Base-by-base conservation (phyloP, 805 yeast species). In the Tetrapisispora phaffii region DNA sequence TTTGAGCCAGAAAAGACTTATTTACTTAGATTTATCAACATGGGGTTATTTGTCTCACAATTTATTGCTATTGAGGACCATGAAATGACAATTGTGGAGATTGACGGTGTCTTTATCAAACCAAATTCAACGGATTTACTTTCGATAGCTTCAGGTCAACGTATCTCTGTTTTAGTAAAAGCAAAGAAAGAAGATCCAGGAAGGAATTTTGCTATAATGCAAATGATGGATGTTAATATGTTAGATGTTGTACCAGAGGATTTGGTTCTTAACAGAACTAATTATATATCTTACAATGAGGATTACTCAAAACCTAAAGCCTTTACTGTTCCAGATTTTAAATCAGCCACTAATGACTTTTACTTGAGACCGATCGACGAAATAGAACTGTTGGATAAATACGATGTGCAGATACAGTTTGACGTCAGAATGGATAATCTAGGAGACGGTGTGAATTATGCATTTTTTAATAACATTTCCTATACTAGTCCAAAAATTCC, bases 91-190 rank as follows among this genome's bases (percentile, higher is more conserved):
- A 72, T 84, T 29, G 82, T 84, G 28, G 93, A 82, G 59, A 77
- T 80, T 22, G 94, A 84, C 58, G 93, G 94, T 44, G 74, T 79
- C 17, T 78, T 71, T 46, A 79, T 79, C 22, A 71, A 80, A 49
- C 85, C 85, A 2, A 68, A 70, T 40, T 67, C 63, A 1, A 74
- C 82, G 4, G 72, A 76, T 26, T 68, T 76, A 59, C 51, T 82
- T 26, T 81, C 82, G 56, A 55, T 84, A 33, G 73, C 90, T 0
- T 87, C 83, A 19, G 96, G 90, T 9, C 96, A 89, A 66, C 71
- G 97, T 58, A 77, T 82, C 58, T 72, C 85, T 34, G 82, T 85
- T 1, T 65, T 86, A 50, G 65, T 87, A 16, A 73, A 71, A 33
- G 75, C 93, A 7, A 79, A 79, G 57, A 38, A 48, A n/a, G 26